Conservation (phyloP, 768 basidiomycete genomes). For the Lactarius indigo region DNA sequence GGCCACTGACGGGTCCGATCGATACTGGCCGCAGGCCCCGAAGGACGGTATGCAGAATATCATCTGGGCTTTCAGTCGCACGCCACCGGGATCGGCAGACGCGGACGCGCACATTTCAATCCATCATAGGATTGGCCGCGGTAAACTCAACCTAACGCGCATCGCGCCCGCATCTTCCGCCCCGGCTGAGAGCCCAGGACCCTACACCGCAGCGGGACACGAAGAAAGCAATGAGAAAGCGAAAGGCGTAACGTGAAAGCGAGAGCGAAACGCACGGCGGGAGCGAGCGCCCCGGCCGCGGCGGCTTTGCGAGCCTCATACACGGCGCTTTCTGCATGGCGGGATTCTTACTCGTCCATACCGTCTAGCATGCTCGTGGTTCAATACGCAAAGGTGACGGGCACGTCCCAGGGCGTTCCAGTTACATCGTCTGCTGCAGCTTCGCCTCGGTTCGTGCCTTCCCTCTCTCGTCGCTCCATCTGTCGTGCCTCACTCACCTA, state of each 20-base stretch:
- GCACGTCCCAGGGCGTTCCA: conserved; percentile 44
- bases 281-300: background rate
- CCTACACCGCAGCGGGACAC: too few relatives aligned
- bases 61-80: conserved; percentile 58
- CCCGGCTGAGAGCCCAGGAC: background rate
- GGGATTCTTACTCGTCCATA: conserved; percentile 53
- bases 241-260: background rate
- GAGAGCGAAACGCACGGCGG: too few relatives aligned
- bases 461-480: background rate
- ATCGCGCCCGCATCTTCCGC: conserved; percentile 28
- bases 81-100: conserved; percentile 45
- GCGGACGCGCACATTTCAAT: conserved; percentile 43
- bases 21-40: conserved; percentile 37
- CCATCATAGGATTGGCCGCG: conserved; percentile 45
- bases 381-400: conserved; percentile 45
- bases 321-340: conserved; percentile 52
- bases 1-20: background rate
- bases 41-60: conserved; percentile 40
- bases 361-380: conserved; percentile 56
- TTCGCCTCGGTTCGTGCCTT: conserved; percentile 5
- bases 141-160: conserved; percentile 45
- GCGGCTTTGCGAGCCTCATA: conserved; percentile 38
- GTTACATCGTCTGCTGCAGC: conserved; percentile 42
- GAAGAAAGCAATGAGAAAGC: background rate
- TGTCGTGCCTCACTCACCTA: background rate